Base-by-base conservation (phyloP, 176 grass and related monocot genomes). In the Panicum miliaceum region DNA sequence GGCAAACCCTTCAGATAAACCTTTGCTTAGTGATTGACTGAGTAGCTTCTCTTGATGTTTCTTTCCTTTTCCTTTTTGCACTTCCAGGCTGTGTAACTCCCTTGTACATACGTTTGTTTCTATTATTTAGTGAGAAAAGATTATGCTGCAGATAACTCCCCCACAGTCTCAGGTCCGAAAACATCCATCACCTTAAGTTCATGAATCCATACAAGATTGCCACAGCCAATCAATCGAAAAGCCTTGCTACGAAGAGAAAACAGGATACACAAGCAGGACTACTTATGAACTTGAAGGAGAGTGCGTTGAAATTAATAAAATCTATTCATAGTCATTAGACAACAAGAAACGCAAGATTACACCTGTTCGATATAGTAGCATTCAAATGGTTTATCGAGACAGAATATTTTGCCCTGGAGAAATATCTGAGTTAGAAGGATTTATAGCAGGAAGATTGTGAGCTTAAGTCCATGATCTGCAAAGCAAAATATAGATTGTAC, bases 361-460 rank as follows among this genome's bases (percentile, higher is more conserved):
- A 75, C 52, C 25, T 89, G 18, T 52, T 48, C 54, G 40, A 3
- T 56, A 22, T 16, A 47, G 47, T 76, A 57, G 73, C 36, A 43
- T 26, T 75, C 35, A 91, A 74, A 76, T 19, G 25, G 38, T 75
- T 75, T 79, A 90, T 47, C 73, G 78, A 76, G 81, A 68, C 87
- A 95, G 81, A 91, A 95, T 11, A 82, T 92, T 98, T 75, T 91
- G 76, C 20, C 91, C 93, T 98, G 88, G 56, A 50, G 61, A 38
- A 87, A 90, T n/a, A 42, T 62, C 4, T 37, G 59, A 87, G 59
- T 76, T 87, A 87, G 52, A 70, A 48, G 13, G 40, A 84, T 38
- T 20, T 43, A 37, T 36, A 50, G 71, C 50, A 84, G 3, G 38
- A 83, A 89, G 22, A 54, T 6, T 57, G n/a, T 5, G 71, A 51